These are phyloP conservation scores for Cryptosporidium ubiquitum DNA, from an alignment of 169 alveolate genomes.

Conservation along the genomic window DNA sequence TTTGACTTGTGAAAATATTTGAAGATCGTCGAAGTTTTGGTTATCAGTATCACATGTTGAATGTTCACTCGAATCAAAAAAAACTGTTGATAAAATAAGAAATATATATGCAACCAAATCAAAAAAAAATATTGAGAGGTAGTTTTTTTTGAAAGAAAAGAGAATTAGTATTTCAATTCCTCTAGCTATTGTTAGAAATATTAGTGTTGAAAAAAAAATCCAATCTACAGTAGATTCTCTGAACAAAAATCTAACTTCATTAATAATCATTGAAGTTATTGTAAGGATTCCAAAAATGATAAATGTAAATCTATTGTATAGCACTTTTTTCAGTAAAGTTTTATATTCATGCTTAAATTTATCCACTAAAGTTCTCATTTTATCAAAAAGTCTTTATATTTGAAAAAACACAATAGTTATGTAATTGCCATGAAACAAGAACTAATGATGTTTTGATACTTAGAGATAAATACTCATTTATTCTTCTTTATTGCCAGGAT, in stretches of 20 bases:
- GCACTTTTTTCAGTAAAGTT: neutral
- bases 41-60: conserved; percentile 1
- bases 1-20: conserved; percentile 43
- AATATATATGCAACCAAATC: conserved; percentile 14
- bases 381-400: neutral
- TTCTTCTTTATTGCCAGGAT: neutral
- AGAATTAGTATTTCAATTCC: conserved; percentile 18
- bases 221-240: conserved; percentile 27
- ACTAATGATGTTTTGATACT: neutral
- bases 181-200: conserved; percentile 18
- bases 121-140: conserved; percentile 5
- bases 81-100: neutral
- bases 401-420: neutral
- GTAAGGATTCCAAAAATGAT: conserved; percentile 27
- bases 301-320: neutral
- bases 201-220: conserved; percentile 11
- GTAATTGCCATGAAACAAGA: neutral
- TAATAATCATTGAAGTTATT: conserved; percentile 25
- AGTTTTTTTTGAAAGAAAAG: neutral
- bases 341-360: neutral
- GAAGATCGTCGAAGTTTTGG: conserved; percentile 6
- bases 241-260: conserved; percentile 57
- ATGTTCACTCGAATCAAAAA: conserved; percentile 28
- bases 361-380: neutral
- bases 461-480: neutral